Evolutionary conservation across 2,329 filamentous ascomycete genomes (phyloP).

Genomic region (Nemania sp.): DNA sequence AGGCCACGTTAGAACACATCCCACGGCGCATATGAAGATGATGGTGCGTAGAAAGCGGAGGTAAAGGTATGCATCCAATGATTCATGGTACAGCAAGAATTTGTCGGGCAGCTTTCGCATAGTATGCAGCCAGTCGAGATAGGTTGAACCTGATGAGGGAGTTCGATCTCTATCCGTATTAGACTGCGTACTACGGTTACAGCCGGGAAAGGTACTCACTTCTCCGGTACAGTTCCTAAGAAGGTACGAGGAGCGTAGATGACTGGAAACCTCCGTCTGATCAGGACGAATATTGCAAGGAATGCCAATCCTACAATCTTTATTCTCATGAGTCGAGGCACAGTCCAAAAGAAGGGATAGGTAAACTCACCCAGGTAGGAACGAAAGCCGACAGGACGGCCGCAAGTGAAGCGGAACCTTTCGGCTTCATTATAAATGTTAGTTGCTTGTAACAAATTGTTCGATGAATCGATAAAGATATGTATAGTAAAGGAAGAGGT

Average conservation of each 20-base stretch:
- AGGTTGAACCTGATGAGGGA: conserved; percentile 41
- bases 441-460: not conserved
- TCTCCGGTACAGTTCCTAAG: conserved; percentile 48
- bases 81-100: conserved; percentile 86
- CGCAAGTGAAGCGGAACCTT: conserved; percentile 48
- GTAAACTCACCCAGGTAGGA: conserved; percentile 47
- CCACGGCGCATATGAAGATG: conserved; percentile 82
- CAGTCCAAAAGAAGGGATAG: not conserved
- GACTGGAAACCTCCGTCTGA: conserved; percentile 46
- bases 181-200: conserved; percentile 20
- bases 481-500: not conserved
- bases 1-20: conserved; percentile 85
- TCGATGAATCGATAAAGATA: not conserved
- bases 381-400: conserved; percentile 49
- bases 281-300: conserved; percentile 47
- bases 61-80: conserved; percentile 89
- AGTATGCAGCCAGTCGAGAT: conserved; percentile 47
- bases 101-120: conserved; percentile 71
- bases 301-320: conserved; percentile 46
- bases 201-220: conserved; percentile 38
- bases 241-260: conserved; percentile 50
- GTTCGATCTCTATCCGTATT: conserved; percentile 46
- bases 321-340: conserved; percentile 32
- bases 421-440: conserved; percentile 40
- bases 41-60: conserved; percentile 85